Evolutionary conservation across 2,329 filamentous ascomycete genomes (phyloP), one percentile per base, ranked within the genome.

Genomic region (Purpureocillium lavendulum): DNA sequence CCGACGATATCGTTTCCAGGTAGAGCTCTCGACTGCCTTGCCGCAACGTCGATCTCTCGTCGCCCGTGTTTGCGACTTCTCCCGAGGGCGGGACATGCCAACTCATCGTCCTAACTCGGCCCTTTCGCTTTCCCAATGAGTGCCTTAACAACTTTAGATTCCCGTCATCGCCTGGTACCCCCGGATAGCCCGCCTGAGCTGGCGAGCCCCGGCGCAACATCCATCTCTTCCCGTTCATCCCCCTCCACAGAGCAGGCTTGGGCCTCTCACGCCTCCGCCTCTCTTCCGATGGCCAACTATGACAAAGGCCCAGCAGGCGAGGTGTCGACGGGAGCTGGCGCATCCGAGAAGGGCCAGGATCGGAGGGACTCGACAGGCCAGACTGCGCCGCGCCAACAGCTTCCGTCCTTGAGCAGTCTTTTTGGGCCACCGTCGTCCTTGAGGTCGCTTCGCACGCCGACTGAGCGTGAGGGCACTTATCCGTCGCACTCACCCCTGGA

Each of bases 201-300:
- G 52, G 63, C 68, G 50, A 76, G 71, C 56, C 69, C 70, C 43
- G 67, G 66, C 40, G 66, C 66, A 39, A 67, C 69, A 14, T 65
- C 66, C 24, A 68, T 66, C 51, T 66, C 66, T 10, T 67, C 65
- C 37, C 66, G 62, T 54, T 61, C 62, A 17, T 62, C 58, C 15
- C 56, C 58, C 30, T 53, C 62, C 38, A 67, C 65, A 51, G 69
- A 71, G 47, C 61, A 64, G 50, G 54, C 60, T 41, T 71, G 69
- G 67, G 62, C 60, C 38, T 60, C 60, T 37, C 55, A 58, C 45
- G 42, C 49, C 43, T 48, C 54, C 39, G 48, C 70, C 45, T 72
- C 72, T 45, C 67, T 73, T 55, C 69, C 70, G 49, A 78, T 77
- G 75, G 72, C 73, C 54, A 70, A 64, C 58, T 71, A 77, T 75